phyloP scores from a whole-genome alignment of 306 rosid genomes.

The Corylus americana region DNA sequence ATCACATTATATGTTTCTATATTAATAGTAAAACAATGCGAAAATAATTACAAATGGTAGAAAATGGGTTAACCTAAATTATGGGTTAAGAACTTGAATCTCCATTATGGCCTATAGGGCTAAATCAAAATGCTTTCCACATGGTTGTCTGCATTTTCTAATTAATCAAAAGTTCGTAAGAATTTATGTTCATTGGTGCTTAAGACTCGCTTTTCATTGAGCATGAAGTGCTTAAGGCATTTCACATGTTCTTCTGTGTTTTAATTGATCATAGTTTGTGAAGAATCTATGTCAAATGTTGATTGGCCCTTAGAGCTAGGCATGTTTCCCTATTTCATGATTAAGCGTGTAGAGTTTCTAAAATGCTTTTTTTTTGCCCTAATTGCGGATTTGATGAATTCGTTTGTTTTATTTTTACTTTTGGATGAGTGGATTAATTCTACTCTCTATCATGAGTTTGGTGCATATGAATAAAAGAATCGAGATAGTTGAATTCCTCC shows the following conservation, averaged over 20 bases:
- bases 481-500: too few species aligned
- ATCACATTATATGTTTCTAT: too few species aligned
- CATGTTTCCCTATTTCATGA: not conserved
- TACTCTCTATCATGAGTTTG: too few species aligned
- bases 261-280: not conserved
- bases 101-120: not conserved
- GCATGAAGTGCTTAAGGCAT: not conserved
- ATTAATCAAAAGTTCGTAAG: not conserved
- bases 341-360: not conserved
- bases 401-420: too few species aligned
- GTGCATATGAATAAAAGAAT: too few species aligned
- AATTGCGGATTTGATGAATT: too few species aligned
- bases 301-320: not conserved
- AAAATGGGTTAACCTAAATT: too few species aligned
- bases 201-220: not conserved
- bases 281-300: not conserved
- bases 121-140: not conserved
- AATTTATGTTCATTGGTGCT: not conserved
- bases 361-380: too few species aligned
- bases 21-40: too few species aligned
- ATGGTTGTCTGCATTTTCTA: not conserved
- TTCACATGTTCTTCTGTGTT: conserved; percentile 13
- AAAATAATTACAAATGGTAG: too few species aligned
- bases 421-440: too few species aligned
- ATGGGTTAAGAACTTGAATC: not conserved